phyloP scores from a whole-genome alignment of 345 rosid species.

The Brassica napus region Da-Ae NC_063452.1:56268501-56269000 shows the following conservation, averaged over 20 bases:
- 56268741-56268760: slow-evolving; percentile 21
- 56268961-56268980: background rate
- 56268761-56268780: slow-evolving; percentile 16
- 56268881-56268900: slow-evolving; percentile 26
- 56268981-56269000: slow-evolving; percentile 17
- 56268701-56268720: slow-evolving; percentile 12
- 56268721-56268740: background rate
- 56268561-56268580: background rate
- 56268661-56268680: slow-evolving; percentile 16
- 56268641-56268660: background rate
- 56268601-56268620: background rate
- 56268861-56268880: slow-evolving; percentile 26
- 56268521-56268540: too few relatives aligned
- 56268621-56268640: background rate
- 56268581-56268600: background rate
- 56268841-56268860: background rate
- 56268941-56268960: slow-evolving; percentile 6
- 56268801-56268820: background rate
- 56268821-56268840: slow-evolving; percentile 14
- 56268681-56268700: slow-evolving; percentile 22
- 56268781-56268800: slow-evolving; percentile 34
- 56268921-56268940: slow-evolving; percentile 27
- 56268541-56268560: background rate
- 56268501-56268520: too few relatives aligned
- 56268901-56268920: slow-evolving; percentile 10